Base-by-base conservation (phyloP, 225 moss, liverwort and hornwort species). In the Neckera pumila region DNA sequence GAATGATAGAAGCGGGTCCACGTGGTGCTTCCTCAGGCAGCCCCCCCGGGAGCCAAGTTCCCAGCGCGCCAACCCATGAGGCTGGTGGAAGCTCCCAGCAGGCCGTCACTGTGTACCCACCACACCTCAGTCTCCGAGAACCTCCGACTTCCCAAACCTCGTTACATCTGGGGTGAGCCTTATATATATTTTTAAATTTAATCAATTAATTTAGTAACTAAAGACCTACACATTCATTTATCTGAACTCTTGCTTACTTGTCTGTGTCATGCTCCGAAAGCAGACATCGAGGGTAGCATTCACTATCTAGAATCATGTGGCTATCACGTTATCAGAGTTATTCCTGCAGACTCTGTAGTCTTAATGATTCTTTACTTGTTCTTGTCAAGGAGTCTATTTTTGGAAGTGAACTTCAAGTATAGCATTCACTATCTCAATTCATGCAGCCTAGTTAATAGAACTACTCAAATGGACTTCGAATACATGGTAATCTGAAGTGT, bases 61-160 rank as follows among this genome's bases (percentile, higher is more conserved):
- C 93, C 89, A 94, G 75, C 74, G 91, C 83, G 49, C 93, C 89
- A 40, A 81, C 86, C 88, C 92, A 71, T 86, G 97, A 93, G 82
- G 89, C 86, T 86, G 92, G 95, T 88, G 91, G 97, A 87, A 92
- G 85, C 90, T 88, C 94, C 64, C 82, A 82, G 26, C 95, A 94
- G 89, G 90, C 92, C 88, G 87, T 88, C 70, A 84, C 93, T 67
- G 93, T 98, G 36, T 96, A 94, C 86, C 97, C 97, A 20, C 93
- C 95, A 17, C 95, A 96, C 81, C 95, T 93, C 73, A 95, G 92
- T 80, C 92, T 98, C 80, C 93, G 96, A 76, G 96, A 98, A 87
- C 95, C 96, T 61, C 97, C 94, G 25, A 95, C 97, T 80, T 93
- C 97, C 75, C 95, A 95, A 89, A 96, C 97, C n/a, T 96, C 97